A percentile compares a stretch with the other conserved stretches of the same genome.
phyloP scores from a whole-genome alignment of 352 stramenopile species.

The Plasmopara viticola region DNA sequence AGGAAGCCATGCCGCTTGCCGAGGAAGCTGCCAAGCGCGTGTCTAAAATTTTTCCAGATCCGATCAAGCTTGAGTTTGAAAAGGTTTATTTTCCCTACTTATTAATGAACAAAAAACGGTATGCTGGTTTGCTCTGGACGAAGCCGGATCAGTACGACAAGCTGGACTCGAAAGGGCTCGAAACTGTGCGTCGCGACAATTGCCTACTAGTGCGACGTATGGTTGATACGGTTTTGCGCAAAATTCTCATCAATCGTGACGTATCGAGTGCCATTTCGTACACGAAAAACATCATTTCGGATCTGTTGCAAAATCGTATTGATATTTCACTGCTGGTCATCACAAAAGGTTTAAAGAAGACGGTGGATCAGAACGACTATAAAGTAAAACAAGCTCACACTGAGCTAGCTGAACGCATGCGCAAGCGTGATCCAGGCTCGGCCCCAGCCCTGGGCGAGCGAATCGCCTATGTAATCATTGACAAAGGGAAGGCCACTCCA shows the following conservation, averaged over 20 bases:
- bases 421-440: slow-evolving; percentile 95
- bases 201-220: slow-evolving; percentile 97
- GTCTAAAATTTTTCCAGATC: slow-evolving; percentile 94
- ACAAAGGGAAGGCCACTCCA: slow-evolving; percentile 92
- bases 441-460: slow-evolving; percentile 97
- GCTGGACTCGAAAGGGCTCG: slow-evolving; percentile 97
- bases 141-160: slow-evolving; percentile 98
- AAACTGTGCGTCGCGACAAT: slow-evolving; percentile 99
- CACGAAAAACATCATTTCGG: slow-evolving; percentile 96
- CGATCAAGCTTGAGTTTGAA: slow-evolving; percentile 99
- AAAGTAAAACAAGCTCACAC: slow-evolving; percentile 99
- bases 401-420: slow-evolving; percentile 97
- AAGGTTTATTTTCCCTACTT: slow-evolving; percentile 99
- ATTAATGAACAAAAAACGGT: slow-evolving; percentile 99
- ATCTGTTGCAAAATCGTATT: slow-evolving; percentile 99
- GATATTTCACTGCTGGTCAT: slow-evolving; percentile 99
- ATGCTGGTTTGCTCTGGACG: slow-evolving; percentile 75
- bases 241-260: slow-evolving; percentile 97
- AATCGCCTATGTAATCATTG: slow-evolving; percentile 99
- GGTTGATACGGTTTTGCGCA: slow-evolving; percentile 95
- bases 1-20: slow-evolving; percentile 97
- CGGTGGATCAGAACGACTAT: slow-evolving; percentile 97
- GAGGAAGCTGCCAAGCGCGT: slow-evolving; percentile 94
- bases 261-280: slow-evolving; percentile 95
- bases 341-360: slow-evolving; percentile 98